Evolutionary conservation across 1,139 yeast species (phyloP).

Genomic region (Pneumocystis sp.): DNA sequence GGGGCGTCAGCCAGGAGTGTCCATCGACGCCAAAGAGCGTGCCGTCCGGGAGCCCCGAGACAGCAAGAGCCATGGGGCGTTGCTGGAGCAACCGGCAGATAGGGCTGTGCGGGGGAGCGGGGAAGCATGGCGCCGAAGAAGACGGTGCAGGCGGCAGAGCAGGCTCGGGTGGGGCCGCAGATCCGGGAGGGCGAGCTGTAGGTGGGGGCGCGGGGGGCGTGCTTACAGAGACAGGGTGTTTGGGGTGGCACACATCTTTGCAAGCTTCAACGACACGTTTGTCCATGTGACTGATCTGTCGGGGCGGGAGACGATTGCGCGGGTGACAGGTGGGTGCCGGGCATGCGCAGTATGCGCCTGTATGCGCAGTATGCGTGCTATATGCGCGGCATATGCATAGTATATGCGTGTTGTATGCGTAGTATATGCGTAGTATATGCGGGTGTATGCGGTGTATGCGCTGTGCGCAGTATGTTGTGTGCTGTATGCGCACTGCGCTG

Average conservation of each 20-base stretch:
- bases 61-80: too few relatives aligned
- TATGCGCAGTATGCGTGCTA: too few relatives aligned
- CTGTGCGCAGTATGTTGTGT: too few relatives aligned
- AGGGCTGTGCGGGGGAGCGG: too few relatives aligned
- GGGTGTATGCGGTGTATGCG: too few relatives aligned
- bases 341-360: too few relatives aligned
- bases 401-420: too few relatives aligned
- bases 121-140: neutral
- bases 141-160: neutral
- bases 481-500: too few relatives aligned
- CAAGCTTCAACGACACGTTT: slow-evolving; percentile 99
- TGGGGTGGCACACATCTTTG: slow-evolving; percentile 99
- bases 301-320: slow-evolving; percentile 99
- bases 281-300: slow-evolving; percentile 99
- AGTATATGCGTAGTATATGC: too few relatives aligned
- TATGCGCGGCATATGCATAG: too few relatives aligned
- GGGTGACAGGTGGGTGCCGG: slow-evolving; percentile 57
- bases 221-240: slow-evolving; percentile 38
- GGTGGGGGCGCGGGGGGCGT: neutral
- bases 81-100: too few relatives aligned
- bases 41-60: slow-evolving; percentile 2
- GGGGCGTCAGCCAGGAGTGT: slow-evolving; percentile 5
- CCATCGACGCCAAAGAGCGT: slow-evolving; percentile 8
- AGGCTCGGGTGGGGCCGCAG: neutral
- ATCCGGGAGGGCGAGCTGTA: slow-evolving; percentile 2